Conservation (phyloP, 257 asterid species). For the Cordia subcordata region DNA sequence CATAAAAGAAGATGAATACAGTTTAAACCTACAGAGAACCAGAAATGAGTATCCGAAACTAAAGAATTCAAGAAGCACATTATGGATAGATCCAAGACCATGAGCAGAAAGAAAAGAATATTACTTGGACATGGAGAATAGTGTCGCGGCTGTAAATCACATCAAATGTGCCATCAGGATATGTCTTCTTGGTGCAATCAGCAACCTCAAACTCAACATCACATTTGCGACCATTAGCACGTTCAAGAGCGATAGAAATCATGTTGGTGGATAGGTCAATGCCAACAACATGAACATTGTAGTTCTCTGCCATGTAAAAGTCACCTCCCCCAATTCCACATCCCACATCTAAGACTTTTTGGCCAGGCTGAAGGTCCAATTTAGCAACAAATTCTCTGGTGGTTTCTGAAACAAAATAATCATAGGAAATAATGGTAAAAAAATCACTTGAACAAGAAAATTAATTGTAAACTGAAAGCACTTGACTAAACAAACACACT, state of each 20-base stretch:
- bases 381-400: constrained; percentile 77
- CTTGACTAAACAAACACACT: too few species aligned
- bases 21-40: too few species aligned
- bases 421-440: constrained; percentile 4
- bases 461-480: not conserved
- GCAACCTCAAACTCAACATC: constrained; percentile 98
- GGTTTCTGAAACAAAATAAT: constrained; percentile 43
- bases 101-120: constrained; percentile 2
- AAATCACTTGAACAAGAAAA: not conserved
- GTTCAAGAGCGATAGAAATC: constrained; percentile 95
- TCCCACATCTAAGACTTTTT: constrained; percentile 92
- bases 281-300: constrained; percentile 84
- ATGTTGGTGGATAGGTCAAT: constrained; percentile 89
- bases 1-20: too few species aligned
- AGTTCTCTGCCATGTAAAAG: constrained; percentile 91
- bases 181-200: constrained; percentile 86
- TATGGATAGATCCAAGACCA: not conserved
- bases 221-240: constrained; percentile 73
- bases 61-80: not conserved
- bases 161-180: constrained; percentile 72
- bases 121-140: constrained; percentile 88
- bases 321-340: constrained; percentile 99
- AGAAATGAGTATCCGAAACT: too few species aligned
- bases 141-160: constrained; percentile 96
- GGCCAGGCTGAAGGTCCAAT: constrained; percentile 83